These are phyloP conservation scores for Capronia americana DNA, from an alignment of 2,329 filamentous ascomycete species.

Conservation along the genomic window DNA sequence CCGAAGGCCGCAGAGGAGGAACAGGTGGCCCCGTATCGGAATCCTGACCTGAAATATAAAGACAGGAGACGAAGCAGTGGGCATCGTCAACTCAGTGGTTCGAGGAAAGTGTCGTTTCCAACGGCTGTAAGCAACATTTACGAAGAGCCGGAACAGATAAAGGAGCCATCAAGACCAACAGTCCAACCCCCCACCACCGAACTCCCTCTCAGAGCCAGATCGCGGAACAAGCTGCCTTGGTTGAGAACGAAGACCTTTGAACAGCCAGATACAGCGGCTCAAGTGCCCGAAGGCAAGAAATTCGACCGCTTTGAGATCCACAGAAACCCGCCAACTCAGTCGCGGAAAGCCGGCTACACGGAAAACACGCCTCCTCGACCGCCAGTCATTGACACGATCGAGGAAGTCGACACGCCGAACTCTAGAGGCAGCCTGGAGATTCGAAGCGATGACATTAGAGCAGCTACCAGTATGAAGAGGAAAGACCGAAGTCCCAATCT, in stretches of 20 bases:
- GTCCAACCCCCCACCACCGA: slow-evolving; percentile 40
- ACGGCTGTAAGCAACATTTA: slow-evolving; percentile 73
- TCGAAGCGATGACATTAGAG: slow-evolving; percentile 82
- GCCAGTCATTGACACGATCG: slow-evolving; percentile 33
- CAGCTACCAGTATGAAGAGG: slow-evolving; percentile 86
- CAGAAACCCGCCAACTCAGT: slow-evolving; percentile 81
- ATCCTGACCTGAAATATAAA: slow-evolving; percentile 48
- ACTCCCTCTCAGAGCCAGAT: slow-evolving; percentile 63
- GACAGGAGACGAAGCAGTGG: slow-evolving; percentile 33
- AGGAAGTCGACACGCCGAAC: slow-evolving; percentile 52
- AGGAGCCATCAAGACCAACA: not conserved
- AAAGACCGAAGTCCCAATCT: slow-evolving; percentile 86
- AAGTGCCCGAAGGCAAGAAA: slow-evolving; percentile 51
- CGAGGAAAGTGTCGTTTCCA: slow-evolving; percentile 60
- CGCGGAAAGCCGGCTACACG: slow-evolving; percentile 79
- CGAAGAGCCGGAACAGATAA: slow-evolving; percentile 75
- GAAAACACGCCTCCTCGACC: slow-evolving; percentile 61
- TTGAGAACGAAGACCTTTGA: slow-evolving; percentile 49
- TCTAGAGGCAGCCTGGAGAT: slow-evolving; percentile 83
- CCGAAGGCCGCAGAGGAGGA: slow-evolving; percentile 57
- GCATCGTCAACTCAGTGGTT: slow-evolving; percentile 47
- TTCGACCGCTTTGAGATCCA: slow-evolving; percentile 74
- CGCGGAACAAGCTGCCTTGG: slow-evolving; percentile 67
- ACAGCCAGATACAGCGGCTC: slow-evolving; percentile 42
- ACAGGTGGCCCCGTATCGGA: slow-evolving; percentile 55